phyloP scores from a whole-genome alignment of 441 rosid species.

The Macaranga tanarius region DNA sequence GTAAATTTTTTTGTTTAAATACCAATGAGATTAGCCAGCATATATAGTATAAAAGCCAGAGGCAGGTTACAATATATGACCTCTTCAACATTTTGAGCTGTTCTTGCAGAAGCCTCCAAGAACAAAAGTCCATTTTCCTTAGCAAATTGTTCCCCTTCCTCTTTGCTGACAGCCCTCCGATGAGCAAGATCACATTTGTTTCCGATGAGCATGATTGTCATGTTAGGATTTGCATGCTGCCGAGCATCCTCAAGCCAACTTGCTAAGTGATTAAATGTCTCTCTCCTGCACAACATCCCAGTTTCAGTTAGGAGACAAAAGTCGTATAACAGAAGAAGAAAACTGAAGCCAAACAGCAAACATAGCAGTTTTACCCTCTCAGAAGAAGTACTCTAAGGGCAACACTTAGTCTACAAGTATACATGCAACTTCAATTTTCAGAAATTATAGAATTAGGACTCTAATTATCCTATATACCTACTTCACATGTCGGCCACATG shows the following conservation, averaged over 20 bases:
- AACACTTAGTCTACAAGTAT: neutral
- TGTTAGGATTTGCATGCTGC: slow-evolving; percentile 90
- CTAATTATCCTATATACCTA: neutral
- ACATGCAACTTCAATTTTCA: neutral
- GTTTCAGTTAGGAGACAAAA: slow-evolving; percentile 8
- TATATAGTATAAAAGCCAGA: neutral
- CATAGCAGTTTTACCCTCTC: neutral
- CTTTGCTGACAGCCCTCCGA: slow-evolving; percentile 81
- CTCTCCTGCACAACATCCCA: slow-evolving; percentile 52
- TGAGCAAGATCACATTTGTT: slow-evolving; percentile 92
- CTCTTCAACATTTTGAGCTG: slow-evolving; percentile 97
- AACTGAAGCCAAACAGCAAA: neutral
- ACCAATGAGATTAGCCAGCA: too few relatives aligned
- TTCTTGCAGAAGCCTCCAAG: slow-evolving; percentile 94
- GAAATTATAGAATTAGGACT: neutral
- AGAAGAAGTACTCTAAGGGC: neutral
- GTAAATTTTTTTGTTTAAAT: too few relatives aligned
- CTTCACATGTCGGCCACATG: neutral
- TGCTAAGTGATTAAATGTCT: slow-evolving; percentile 92
- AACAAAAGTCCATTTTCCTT: slow-evolving; percentile 87
- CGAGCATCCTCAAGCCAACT: slow-evolving; percentile 95
- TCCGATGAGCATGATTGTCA: slow-evolving; percentile 94
- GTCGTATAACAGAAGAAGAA: neutral
- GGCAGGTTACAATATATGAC: slow-evolving; percentile 30
- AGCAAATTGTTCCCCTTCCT: slow-evolving; percentile 95